These are phyloP conservation scores for Discostella stelligera DNA, from an alignment of 352 stramenopile genomes.

Conservation along the genomic window DNA sequence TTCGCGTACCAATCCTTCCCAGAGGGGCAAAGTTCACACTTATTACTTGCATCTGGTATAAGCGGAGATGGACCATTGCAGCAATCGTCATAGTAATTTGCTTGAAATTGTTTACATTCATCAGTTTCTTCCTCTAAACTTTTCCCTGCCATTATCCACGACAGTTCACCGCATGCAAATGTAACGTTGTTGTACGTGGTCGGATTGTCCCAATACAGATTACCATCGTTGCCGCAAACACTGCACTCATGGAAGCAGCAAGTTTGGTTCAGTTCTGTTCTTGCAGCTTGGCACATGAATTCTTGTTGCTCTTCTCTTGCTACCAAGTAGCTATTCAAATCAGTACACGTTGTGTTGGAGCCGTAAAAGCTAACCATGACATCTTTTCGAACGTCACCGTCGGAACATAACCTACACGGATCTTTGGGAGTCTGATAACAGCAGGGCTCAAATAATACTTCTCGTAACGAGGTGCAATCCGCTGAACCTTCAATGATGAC, in stretches of 20 bases:
- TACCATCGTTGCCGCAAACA: constrained; percentile 49
- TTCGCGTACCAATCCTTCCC: constrained; percentile 64
- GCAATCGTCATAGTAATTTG: constrained; percentile 51
- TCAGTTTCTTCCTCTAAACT: constrained; percentile 50
- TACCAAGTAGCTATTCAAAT: constrained; percentile 63
- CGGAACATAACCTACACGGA: constrained; percentile 50
- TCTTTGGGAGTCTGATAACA: constrained; percentile 51
- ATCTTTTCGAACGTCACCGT: constrained; percentile 43
- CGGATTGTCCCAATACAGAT: constrained; percentile 60
- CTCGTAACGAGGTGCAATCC: constrained; percentile 40
- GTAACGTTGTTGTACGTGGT: constrained; percentile 51
- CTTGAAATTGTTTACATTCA: constrained; percentile 51
- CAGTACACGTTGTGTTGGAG: constrained; percentile 53
- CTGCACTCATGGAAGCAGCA: constrained; percentile 55
- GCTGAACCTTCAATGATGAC: constrained; percentile 53
- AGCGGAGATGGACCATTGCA: constrained; percentile 52
- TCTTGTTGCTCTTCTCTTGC: constrained; percentile 43
- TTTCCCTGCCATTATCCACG: constrained; percentile 50
- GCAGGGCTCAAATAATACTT: constrained; percentile 50
- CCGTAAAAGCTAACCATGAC: constrained; percentile 55
- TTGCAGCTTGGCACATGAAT: constrained; percentile 62
- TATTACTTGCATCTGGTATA: constrained; percentile 52
- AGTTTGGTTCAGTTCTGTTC: constrained; percentile 36
- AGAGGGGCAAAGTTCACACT: constrained; percentile 58
- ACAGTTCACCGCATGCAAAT: constrained; percentile 60